A percentile compares a stretch with the other conserved stretches of the same genome.
Conservation (phyloP, 2,329 filamentous ascomycete genomes). For the Trichoderma simmonsii region DNA sequence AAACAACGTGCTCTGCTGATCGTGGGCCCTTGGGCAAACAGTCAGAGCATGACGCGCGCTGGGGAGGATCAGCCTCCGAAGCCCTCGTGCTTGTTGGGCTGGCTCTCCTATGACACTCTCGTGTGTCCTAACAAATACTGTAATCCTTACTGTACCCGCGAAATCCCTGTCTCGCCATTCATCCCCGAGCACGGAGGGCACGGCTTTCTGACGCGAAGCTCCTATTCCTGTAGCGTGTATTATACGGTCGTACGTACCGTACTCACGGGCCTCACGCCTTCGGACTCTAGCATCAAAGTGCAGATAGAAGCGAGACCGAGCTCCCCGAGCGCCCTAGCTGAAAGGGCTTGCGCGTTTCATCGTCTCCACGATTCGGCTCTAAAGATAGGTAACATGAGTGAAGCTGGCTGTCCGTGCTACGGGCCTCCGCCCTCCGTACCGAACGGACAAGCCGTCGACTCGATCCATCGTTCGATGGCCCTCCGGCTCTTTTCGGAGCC, state of each 20-base stretch:
- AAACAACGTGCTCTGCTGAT: constrained; percentile 4
- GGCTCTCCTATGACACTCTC: neutral
- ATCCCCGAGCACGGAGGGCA: neutral
- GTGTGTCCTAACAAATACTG: neutral
- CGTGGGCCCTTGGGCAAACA: neutral
- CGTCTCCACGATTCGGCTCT: constrained; percentile 11
- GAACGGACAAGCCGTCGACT: constrained; percentile 10
- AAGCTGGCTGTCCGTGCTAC: neutral
- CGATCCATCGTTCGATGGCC: neutral
- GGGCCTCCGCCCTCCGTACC: neutral
- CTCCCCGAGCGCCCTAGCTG: neutral
- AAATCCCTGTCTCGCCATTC: neutral
- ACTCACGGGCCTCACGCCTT: neutral
- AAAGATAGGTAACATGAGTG: neutral
- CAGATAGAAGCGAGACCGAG: constrained; percentile 6
- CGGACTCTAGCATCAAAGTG: neutral
- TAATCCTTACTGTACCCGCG: neutral
- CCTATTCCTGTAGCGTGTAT: neutral
- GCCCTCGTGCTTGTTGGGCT: neutral
- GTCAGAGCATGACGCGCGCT: neutral
- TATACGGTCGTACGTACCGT: neutral
- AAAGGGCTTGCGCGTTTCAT: constrained; percentile 9
- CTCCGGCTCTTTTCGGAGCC: neutral
- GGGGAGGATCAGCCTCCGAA: constrained; percentile 4
- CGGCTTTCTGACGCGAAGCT: neutral